These are phyloP conservation scores for Fraxinus americana DNA, from an alignment of 257 asterid species.

Conservation along the genomic window DNA sequence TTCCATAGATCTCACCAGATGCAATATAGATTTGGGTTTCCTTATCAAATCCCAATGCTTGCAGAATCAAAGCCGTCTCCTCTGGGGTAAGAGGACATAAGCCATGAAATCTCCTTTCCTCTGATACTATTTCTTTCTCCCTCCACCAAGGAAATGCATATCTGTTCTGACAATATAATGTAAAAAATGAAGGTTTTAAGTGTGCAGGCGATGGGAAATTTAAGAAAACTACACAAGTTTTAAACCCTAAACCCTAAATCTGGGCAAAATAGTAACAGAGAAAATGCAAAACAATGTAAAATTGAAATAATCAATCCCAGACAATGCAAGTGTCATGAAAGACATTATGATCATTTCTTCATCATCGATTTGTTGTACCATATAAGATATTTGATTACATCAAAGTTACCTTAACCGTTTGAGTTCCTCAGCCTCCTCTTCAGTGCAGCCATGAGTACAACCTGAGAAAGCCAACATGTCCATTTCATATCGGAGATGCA, in stretches of 20 bases:
- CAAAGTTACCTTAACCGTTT: conserved; percentile 66
- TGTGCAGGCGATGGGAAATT: not conserved
- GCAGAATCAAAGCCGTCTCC: conserved; percentile 75
- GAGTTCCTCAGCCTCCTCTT: conserved; percentile 84
- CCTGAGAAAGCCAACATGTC: conserved; percentile 98
- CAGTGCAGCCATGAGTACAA: conserved; percentile 90
- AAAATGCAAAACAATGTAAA: too few relatives aligned
- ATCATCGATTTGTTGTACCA: not conserved
- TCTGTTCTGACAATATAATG: conserved; percentile 38
- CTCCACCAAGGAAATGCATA: conserved; percentile 99
- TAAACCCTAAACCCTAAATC: too few relatives aligned
- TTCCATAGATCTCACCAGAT: conserved; percentile 89
- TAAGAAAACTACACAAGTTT: too few relatives aligned
- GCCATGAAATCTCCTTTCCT: conserved; percentile 79
- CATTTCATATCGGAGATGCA: conserved; percentile 97
- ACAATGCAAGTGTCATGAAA: too few relatives aligned
- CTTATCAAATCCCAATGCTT: conserved; percentile 71
- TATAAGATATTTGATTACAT: too few relatives aligned
- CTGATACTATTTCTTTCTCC: conserved; percentile 86
- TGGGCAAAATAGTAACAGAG: too few relatives aligned
- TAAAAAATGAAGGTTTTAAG: not conserved
- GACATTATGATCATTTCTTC: not conserved
- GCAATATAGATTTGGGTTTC: conserved; percentile 85
- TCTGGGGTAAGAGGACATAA: conserved; percentile 95
- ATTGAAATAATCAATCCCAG: too few relatives aligned